phyloP scores from a whole-genome alignment of 352 stramenopile genomes.

The Phytophthora podocarpi region DNA sequence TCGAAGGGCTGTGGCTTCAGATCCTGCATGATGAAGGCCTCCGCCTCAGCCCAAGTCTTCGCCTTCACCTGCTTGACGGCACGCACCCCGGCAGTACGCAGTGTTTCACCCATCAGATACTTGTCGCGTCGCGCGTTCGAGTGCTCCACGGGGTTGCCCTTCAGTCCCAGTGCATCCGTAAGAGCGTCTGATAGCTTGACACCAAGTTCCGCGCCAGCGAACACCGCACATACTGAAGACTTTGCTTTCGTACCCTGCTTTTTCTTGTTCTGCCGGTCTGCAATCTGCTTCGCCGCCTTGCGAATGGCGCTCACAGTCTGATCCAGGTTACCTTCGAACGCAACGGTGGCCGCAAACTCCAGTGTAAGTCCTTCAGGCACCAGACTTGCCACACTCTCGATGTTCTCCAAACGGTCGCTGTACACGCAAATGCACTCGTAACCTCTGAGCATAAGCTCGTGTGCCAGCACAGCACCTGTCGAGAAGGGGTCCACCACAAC shows the following conservation, averaged over 20 bases:
- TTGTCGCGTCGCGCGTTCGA: constrained; percentile 79
- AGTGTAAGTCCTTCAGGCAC: constrained; percentile 79
- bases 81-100: constrained; percentile 81
- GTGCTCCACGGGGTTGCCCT: constrained; percentile 83
- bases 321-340: constrained; percentile 59
- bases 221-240: constrained; percentile 72
- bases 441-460: constrained; percentile 88
- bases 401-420: constrained; percentile 84
- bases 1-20: constrained; percentile 75
- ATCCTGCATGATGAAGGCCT: constrained; percentile 71
- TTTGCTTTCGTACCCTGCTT: constrained; percentile 37
- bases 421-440: constrained; percentile 92
- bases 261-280: constrained; percentile 36
- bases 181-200: constrained; percentile 93
- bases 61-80: constrained; percentile 91
- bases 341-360: constrained; percentile 78
- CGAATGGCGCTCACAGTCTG: constrained; percentile 46
- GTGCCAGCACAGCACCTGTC: constrained; percentile 94
- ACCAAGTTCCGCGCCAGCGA: constrained; percentile 93
- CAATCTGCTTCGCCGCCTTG: constrained; percentile 54
- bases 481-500: constrained; percentile 97
- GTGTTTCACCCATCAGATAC: constrained; percentile 89
- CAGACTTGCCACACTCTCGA: constrained; percentile 79
- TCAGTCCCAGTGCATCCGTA: constrained; percentile 81
- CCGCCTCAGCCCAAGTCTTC: constrained; percentile 72